Percentiles rank a stretch among this genome's conserved stretches.
Conservation (phyloP, 139 green algal species). For the Chlamydomonas eustigma region DNA sequence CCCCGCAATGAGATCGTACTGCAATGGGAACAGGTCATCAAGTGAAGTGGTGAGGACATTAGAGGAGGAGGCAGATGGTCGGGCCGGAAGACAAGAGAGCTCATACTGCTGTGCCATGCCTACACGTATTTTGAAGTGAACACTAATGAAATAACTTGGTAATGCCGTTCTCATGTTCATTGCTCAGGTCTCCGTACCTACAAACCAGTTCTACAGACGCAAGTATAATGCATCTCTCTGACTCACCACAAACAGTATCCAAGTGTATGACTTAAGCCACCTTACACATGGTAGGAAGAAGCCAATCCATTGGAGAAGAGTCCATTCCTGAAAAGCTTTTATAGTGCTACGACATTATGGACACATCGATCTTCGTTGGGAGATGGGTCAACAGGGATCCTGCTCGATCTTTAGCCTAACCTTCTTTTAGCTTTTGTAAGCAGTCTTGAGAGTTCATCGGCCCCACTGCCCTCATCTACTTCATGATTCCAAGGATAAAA, state of each 20-base stretch:
- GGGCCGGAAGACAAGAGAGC: not conserved
- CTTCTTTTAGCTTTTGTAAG: no score
- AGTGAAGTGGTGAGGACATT: not conserved
- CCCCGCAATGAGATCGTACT: conserved; percentile 60
- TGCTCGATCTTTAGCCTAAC: no score
- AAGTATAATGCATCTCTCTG: not conserved
- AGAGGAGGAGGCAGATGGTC: not conserved
- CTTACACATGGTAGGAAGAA: conserved; percentile 14
- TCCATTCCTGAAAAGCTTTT: no score
- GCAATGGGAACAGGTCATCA: not conserved
- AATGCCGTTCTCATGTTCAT: no score
- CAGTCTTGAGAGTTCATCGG: no score
- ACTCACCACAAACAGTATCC: not conserved
- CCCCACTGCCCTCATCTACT: no score
- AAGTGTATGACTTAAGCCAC: conserved; percentile 12
- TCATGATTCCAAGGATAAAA: no score
- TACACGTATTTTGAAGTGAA: not conserved
- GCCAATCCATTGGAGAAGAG: not conserved
- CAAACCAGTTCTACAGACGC: not conserved
- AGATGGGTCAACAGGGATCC: no score
- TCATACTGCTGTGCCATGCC: not conserved
- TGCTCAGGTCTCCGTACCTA: no score
- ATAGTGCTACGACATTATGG: no score
- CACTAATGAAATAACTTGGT: not conserved
- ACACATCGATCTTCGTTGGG: no score